Percentiles rank a stretch among this genome's conserved stretches.
These are phyloP conservation scores for Capsella bursapastoris DNA, from an alignment of 345 rosid genomes.

Conservation along the genomic window DNA sequence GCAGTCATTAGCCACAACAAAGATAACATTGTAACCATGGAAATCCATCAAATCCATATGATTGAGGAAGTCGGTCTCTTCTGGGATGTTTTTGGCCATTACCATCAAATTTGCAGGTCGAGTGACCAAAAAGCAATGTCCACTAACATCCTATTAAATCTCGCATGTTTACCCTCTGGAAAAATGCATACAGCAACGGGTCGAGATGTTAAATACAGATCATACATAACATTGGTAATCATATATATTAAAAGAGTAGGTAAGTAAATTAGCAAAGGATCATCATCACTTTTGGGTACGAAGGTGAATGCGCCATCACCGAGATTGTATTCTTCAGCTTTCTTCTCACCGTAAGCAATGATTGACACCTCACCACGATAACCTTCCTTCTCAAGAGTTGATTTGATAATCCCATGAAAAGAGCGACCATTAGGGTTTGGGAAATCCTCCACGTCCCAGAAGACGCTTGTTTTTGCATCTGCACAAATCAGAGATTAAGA, in stretches of 20 bases:
- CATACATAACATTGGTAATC: too few relatives aligned
- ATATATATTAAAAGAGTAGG: too few relatives aligned
- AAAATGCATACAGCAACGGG: neutral
- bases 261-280: too few relatives aligned
- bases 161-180: neutral
- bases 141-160: neutral
- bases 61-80: neutral
- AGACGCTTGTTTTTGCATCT: neutral
- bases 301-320: too few relatives aligned
- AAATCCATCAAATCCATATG: neutral
- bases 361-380: neutral
- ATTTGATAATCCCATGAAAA: neutral
- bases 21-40: neutral
- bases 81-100: neutral
- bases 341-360: too few relatives aligned
- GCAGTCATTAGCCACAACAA: neutral
- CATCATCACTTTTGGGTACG: too few relatives aligned
- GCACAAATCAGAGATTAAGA: neutral
- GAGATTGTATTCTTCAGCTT: too few relatives aligned
- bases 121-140: neutral
- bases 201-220: neutral
- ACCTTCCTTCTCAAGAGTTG: neutral
- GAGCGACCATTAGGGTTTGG: neutral
- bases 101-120: neutral
- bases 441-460: conserved; percentile 5